Percentiles rank a stretch among this genome's conserved stretches.
phyloP scores from a whole-genome alignment of 2,329 filamentous ascomycete species.

The Calonectria pteridis region DNA sequence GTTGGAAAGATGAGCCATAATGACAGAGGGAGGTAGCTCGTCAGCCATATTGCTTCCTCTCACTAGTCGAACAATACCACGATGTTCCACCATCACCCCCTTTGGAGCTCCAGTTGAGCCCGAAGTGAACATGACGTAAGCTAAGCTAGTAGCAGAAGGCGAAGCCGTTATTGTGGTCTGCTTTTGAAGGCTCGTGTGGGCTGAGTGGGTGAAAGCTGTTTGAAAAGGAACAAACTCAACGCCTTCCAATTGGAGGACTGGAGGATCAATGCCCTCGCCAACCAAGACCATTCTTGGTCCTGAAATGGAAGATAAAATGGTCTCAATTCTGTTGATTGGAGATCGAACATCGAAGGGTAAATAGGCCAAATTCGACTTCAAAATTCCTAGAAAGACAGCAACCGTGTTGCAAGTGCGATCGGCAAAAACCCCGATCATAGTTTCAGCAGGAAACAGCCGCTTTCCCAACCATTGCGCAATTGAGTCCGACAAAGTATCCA shows the following conservation, averaged over 20 bases:
- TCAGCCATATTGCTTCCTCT: background rate
- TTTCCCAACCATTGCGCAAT: conserved; percentile 35
- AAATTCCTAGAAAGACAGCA: conserved; percentile 37
- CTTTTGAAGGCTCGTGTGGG: background rate
- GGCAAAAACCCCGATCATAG: conserved; percentile 34
- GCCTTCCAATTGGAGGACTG: background rate
- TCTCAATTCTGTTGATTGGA: conserved; percentile 28
- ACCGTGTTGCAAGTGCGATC: conserved; percentile 42
- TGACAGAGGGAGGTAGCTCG: conserved; percentile 10
- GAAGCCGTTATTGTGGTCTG: background rate
- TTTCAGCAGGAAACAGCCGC: conserved; percentile 22
- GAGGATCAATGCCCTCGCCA: background rate
- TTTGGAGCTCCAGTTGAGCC: conserved; percentile 33
- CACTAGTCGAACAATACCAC: background rate
- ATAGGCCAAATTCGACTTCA: conserved; percentile 44
- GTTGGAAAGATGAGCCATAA: conserved; percentile 43
- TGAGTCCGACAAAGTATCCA: conserved; percentile 33
- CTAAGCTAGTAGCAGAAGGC: background rate
- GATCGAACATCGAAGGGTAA: conserved; percentile 38
- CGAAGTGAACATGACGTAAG: conserved; percentile 35
- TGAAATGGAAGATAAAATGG: conserved; percentile 7
- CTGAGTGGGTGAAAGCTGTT: background rate
- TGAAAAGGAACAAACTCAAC: background rate
- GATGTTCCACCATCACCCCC: conserved; percentile 20
- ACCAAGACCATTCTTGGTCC: background rate